phyloP scores from a whole-genome alignment of 1,139 yeast species.

The Pichia sp. region DNA sequence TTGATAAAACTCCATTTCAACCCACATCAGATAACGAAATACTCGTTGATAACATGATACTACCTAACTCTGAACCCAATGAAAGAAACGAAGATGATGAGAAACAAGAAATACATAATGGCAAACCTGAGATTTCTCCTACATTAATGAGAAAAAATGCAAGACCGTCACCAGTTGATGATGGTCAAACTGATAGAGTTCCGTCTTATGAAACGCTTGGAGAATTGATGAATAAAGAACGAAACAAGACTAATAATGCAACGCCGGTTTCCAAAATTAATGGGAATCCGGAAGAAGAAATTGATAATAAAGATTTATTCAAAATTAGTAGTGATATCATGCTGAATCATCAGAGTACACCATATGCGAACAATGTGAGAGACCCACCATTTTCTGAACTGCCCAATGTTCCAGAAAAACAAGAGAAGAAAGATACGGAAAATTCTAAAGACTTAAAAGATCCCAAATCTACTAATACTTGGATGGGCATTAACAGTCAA shows the following conservation, averaged over 20 bases:
- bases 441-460: too few species aligned
- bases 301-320: constrained; percentile 1
- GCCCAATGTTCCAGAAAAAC: not conserved
- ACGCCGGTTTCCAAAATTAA: not conserved
- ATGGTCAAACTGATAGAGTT: not conserved
- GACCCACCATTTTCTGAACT: not conserved
- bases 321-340: constrained; percentile 8
- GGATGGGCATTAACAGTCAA: constrained; percentile 17
- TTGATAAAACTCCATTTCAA: not conserved
- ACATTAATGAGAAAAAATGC: constrained; percentile 13
- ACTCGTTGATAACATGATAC: not conserved
- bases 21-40: not conserved
- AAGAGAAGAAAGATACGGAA: not conserved
- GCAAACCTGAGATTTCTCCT: constrained; percentile 9
- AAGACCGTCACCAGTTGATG: constrained; percentile 1
- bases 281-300: not conserved
- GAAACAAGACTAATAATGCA: constrained; percentile 1
- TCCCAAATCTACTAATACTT: constrained; percentile 4
- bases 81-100: not conserved
- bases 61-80: not conserved
- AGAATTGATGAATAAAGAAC: constrained; percentile 4
- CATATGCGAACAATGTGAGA: constrained; percentile 11
- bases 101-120: not conserved
- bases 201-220: not conserved
- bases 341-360: constrained; percentile 24